Base-by-base conservation (phyloP, 139 green algal genomes). In the Eudorina sp. region DNA sequence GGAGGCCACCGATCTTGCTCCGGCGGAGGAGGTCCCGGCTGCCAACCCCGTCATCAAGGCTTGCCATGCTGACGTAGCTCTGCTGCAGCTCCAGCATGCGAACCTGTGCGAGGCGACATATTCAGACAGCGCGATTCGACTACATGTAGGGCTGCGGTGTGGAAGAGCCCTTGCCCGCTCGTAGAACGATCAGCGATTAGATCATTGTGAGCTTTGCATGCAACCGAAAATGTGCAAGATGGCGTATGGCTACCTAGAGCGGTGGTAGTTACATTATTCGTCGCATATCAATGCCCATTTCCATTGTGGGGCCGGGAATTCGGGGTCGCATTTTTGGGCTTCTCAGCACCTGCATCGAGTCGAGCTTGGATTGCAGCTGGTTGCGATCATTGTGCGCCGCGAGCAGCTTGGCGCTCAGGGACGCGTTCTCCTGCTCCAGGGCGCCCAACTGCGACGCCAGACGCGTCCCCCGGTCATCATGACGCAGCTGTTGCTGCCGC, bases 1-100 rank as follows among this genome's bases (percentile, higher is more conserved):
- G 4, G 38, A 86, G 80, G 2, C 41, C 60, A 4, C 16, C 80
- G 29, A 86, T 46, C 31, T 68, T 68, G 60, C 43, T 48, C 60
- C 80, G 80, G 27, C 80, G 80, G 11, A 86, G n/a, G 6, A 86
- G 19, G 80, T 86, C 80, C 21, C 80, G 60, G 14, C 14, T 6
- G 1, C 76, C 80, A n/a, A 86, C 3, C 2, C 55, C 80, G 40
- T 86, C 80, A 19, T 34, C 36, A 43, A 23, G 40, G 41, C 29
- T 25, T 8, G 80, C 80, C 43, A 86, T 31, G 43, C 41, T 55
- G 8, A 86, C 60, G 80, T 76, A 86, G 60, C 41, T 53, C n/a
- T 86, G 80, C 80, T 86, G 60, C 60, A 86, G 80, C 80, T 76
- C 80, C 43, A 29, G 23, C 5, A 86, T 46, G 1, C 80, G 80